Percentiles rank a stretch among this genome's conserved stretches.
Conservation (phyloP, 768 basidiomycete species). For the Cytidiella melzeri region DNA sequence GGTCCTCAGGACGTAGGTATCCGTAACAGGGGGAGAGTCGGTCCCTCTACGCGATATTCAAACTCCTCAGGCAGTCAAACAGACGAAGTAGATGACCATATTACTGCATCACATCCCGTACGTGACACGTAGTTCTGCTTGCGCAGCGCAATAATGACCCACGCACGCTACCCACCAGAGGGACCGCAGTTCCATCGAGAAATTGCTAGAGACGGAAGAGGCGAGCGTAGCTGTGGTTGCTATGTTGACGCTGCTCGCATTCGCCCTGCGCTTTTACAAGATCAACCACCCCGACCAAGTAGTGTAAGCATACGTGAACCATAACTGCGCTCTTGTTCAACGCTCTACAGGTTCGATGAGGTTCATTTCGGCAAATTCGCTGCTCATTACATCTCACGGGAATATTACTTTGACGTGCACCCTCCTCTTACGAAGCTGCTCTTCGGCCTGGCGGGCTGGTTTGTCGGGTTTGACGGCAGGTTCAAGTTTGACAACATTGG, state of each 20-base stretch:
- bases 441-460: slow-evolving; percentile 92
- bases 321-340: slow-evolving; percentile 7
- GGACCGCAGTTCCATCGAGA: slow-evolving; percentile 55
- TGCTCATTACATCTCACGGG: slow-evolving; percentile 82
- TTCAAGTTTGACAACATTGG: slow-evolving; percentile 96
- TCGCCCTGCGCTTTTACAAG: slow-evolving; percentile 87
- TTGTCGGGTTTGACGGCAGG: slow-evolving; percentile 91
- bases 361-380: slow-evolving; percentile 99
- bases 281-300: slow-evolving; percentile 93
- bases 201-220: slow-evolving; percentile 52
- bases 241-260: slow-evolving; percentile 66
- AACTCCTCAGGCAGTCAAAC: background rate
- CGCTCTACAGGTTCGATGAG: slow-evolving; percentile 75
- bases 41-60: background rate
- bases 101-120: slow-evolving; percentile 2
- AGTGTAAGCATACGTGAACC: slow-evolving; percentile 55
- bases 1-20: slow-evolving; percentile 14
- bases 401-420: slow-evolving; percentile 99
- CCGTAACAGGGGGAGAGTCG: slow-evolving; percentile 8
- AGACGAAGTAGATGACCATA: slow-evolving; percentile 9
- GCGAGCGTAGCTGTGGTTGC: slow-evolving; percentile 60
- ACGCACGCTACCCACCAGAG: slow-evolving; percentile 32
- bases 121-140: slow-evolving; percentile 12
- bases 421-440: slow-evolving; percentile 96
- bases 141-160: background rate